A percentile compares a stretch with the other conserved stretches of the same genome.
Conservation (phyloP, 1,139 yeast species). For the Nakaseomyces delphensis region DNA sequence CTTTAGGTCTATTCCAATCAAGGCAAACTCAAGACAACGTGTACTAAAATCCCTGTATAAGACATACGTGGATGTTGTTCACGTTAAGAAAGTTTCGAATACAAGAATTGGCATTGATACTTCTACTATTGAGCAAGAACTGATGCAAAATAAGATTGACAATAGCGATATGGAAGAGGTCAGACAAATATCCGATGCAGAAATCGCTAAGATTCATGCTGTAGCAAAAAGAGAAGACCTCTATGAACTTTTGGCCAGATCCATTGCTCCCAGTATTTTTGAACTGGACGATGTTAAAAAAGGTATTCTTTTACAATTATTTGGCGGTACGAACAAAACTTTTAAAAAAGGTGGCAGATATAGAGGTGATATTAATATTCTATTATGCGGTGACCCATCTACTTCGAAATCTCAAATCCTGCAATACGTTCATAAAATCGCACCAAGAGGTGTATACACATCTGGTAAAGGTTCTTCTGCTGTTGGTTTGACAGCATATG, state of each 20-base stretch:
- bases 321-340: slow-evolving; percentile 90
- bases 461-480: slow-evolving; percentile 99
- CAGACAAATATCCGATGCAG: slow-evolving; percentile 59
- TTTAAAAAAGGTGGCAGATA: slow-evolving; percentile 88
- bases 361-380: slow-evolving; percentile 87
- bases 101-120: slow-evolving; percentile 75
- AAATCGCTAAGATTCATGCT: slow-evolving; percentile 53
- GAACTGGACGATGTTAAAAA: slow-evolving; percentile 96
- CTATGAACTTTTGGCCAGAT: slow-evolving; percentile 81
- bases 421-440: slow-evolving; percentile 91
- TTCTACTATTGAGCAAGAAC: slow-evolving; percentile 56
- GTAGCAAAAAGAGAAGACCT: slow-evolving; percentile 64
- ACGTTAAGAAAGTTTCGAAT: slow-evolving; percentile 76
- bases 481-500: slow-evolving; percentile 95
- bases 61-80: slow-evolving; percentile 91
- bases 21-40: slow-evolving; percentile 79
- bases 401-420: slow-evolving; percentile 91
- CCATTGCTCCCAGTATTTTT: slow-evolving; percentile 90
- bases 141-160: slow-evolving; percentile 35
- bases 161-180: slow-evolving; percentile 57
- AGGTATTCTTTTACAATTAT: slow-evolving; percentile 82
- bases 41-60: slow-evolving; percentile 77
- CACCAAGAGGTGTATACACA: slow-evolving; percentile 96
- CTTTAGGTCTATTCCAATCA: slow-evolving; percentile 84
- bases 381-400: slow-evolving; percentile 96